Percentiles rank a stretch among this genome's conserved stretches.
phyloP scores from a whole-genome alignment of 768 basidiomycete species.

The Pholiota microspora region DNA sequence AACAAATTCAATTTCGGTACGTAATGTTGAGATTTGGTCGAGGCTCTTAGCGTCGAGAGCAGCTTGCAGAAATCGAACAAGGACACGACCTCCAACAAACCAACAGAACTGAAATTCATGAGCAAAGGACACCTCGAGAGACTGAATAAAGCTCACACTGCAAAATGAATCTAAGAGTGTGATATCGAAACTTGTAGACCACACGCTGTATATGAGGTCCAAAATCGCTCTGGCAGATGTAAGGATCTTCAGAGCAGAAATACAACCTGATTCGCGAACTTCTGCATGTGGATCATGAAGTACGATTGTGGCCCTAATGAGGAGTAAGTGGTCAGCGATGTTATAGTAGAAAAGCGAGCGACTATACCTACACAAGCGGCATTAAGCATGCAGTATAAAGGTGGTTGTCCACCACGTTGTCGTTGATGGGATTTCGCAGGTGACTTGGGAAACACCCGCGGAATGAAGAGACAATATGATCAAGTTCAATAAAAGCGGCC shows the following conservation, averaged over 20 bases:
- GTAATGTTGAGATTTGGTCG: constrained; percentile 58
- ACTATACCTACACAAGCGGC: constrained; percentile 35
- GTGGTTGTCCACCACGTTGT: constrained; percentile 57
- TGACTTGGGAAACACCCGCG: constrained; percentile 56
- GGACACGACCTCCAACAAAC: constrained; percentile 66
- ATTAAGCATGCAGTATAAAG: constrained; percentile 49
- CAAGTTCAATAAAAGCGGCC: constrained; percentile 61
- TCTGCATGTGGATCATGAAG: constrained; percentile 78
- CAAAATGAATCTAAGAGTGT: constrained; percentile 70
- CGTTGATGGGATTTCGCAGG: constrained; percentile 52
- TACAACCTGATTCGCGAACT: constrained; percentile 53
- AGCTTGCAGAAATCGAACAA: constrained; percentile 64
- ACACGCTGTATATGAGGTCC: constrained; percentile 63
- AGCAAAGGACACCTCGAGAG: not conserved
- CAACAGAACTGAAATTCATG: constrained; percentile 51
- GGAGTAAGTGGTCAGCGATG: constrained; percentile 3
- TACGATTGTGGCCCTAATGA: constrained; percentile 58
- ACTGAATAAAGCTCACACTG: constrained; percentile 40
- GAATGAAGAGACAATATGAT: constrained; percentile 56
- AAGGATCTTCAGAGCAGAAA: constrained; percentile 68
- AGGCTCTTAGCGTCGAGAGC: constrained; percentile 54
- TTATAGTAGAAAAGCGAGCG: not conserved
- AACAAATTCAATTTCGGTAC: constrained; percentile 66
- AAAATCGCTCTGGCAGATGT: constrained; percentile 64
- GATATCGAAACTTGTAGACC: constrained; percentile 71